A percentile compares a stretch with the other conserved stretches of the same genome.
These are phyloP conservation scores for Cercis canadensis DNA, from an alignment of 306 rosid genomes.

Conservation along the genomic window DNA sequence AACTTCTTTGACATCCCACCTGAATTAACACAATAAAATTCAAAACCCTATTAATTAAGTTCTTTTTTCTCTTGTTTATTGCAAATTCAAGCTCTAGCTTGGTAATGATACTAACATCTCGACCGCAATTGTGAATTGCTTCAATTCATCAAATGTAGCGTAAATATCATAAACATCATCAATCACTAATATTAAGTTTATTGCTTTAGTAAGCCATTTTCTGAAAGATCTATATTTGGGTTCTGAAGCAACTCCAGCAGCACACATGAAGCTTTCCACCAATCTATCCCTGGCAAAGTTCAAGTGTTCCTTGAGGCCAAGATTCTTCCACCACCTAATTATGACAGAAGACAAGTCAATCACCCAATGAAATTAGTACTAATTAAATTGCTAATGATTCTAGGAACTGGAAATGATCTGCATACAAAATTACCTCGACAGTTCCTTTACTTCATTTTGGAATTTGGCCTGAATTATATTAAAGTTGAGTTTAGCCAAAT, in stretches of 20 bases:
- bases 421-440: conserved; percentile 50
- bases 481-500: conserved; percentile 57
- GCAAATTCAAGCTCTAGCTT: no score
- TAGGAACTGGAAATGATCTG: no score
- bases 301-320: conserved; percentile 48
- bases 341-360: no score
- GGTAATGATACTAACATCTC: conserved; percentile 43
- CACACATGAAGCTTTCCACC: conserved; percentile 71
- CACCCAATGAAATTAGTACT: no score
- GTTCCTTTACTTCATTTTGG: conserved; percentile 57
- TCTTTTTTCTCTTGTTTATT: background rate
- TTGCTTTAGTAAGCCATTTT: conserved; percentile 66
- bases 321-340: conserved; percentile 75
- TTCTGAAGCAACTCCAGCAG: conserved; percentile 55
- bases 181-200: conserved; percentile 49
- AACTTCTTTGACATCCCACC: conserved; percentile 60
- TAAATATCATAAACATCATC: conserved; percentile 72
- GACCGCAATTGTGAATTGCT: conserved; percentile 58
- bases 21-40: conserved; percentile 23
- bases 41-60: background rate
- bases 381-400: no score
- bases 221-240: conserved; percentile 47
- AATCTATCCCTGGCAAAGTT: conserved; percentile 69
- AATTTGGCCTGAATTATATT: conserved; percentile 53
- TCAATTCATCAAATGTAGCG: conserved; percentile 62